phyloP scores from a whole-genome alignment of 176 grass and related monocot genomes.

The Hordeum vulgare region MorexV3_pseudomolecules_assembly NC_058518.1:501844965-501845464 shows the following conservation, averaged over 20 bases:
- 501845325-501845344: slow-evolving; percentile 11
- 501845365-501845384: background rate
- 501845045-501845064: background rate
- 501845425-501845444: too few species aligned
- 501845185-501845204: background rate
- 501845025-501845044: too few species aligned
- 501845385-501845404: too few species aligned
- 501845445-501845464: too few species aligned
- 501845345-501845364: background rate
- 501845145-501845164: background rate
- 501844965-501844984: too few species aligned
- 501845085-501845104: background rate
- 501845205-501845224: background rate
- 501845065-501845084: background rate
- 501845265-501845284: slow-evolving; percentile 94
- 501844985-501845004: too few species aligned
- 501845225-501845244: background rate
- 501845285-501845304: slow-evolving; percentile 25
- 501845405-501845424: too few species aligned
- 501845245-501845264: slow-evolving; percentile 44
- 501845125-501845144: background rate
- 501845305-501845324: slow-evolving; percentile 30
- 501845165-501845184: background rate
- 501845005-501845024: too few species aligned
- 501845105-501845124: background rate